Base-by-base conservation (phyloP, 2,329 filamentous ascomycete species). In the Apiospora pterosperma region DNA sequence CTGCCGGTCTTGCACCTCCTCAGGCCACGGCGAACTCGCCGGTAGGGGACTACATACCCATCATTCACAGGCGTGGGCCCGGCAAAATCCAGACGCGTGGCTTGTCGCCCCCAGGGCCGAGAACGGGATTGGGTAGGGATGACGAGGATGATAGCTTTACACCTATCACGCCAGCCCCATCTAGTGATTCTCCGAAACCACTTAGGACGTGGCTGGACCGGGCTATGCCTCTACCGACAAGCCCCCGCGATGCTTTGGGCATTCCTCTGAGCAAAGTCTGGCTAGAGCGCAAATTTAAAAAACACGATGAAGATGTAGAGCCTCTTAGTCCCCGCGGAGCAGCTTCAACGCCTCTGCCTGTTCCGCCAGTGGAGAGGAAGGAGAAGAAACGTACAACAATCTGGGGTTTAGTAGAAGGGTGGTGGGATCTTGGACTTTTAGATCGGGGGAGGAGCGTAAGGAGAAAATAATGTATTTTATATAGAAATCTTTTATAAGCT, bases 381-480 rank as follows among this genome's bases (percentile, higher is more conserved):
- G 77, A 75, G 63, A 76, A 77, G 36, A 79, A 76, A 69, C 77
- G 82, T 8, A 82, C 76, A 75, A 85, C 83, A 1, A 73, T 86
- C 25, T 74, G 84, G 66, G 76, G 81, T 42, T 74, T 79, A 23
- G 76, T 85, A 34, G 82, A 85, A 48, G 84, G 83, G 5, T 86
- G 83, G 83, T 86, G 84, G 83, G 83, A 85, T 72, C 73, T 85
- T 63, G 81, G 78, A 4, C 70, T 85, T 63, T 67, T 85, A 63
- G 82, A 77, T 38, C 69, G 74, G 21, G 68, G 83, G 31, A 82
- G 76, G 73, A 77, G 81, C 65, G 59, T 73, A 36, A 70, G 68
- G 59, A 67, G 66, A 5, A 69, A 66, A 48, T 42, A 44, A 60
- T 36, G 5, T 48, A 41, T 44, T 44, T 2, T 21, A 25, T 25